These are phyloP conservation scores for Diplodia corticola DNA, from an alignment of 2,329 filamentous ascomycete species.

Conservation along the genomic window DNA sequence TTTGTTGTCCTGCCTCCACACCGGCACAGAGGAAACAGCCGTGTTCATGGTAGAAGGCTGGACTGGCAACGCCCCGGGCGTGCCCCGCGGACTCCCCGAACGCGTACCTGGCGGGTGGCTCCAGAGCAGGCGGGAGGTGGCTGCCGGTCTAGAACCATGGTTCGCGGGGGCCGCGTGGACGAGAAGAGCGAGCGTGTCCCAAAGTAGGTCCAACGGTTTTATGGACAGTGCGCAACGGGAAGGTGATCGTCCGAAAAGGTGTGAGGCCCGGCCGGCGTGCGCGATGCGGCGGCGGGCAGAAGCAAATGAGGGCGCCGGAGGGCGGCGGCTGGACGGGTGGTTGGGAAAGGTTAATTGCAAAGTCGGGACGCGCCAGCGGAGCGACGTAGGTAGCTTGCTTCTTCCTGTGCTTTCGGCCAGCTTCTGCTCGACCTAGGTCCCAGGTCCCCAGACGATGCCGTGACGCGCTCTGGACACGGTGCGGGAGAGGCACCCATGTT, in stretches of 20 bases:
- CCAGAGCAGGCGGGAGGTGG: background rate
- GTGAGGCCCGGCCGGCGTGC: background rate
- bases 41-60: background rate
- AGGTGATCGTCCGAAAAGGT: slow-evolving; percentile 8
- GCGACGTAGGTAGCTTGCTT: no score
- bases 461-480: background rate
- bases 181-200: background rate
- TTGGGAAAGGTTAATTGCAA: slow-evolving; percentile 15
- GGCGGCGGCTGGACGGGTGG: slow-evolving; percentile 15
- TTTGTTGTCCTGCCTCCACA: background rate
- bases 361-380: background rate
- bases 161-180: slow-evolving; percentile 1
- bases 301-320: slow-evolving; percentile 13
- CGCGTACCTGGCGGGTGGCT: background rate
- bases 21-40: background rate
- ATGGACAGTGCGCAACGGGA: slow-evolving; percentile 14
- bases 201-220: slow-evolving; percentile 18
- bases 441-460: background rate
- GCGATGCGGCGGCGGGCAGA: slow-evolving; percentile 2
- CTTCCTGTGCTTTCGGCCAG: background rate
- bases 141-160: slow-evolving; percentile 14
- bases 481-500: background rate
- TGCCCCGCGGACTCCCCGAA: background rate
- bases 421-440: background rate
- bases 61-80: background rate